phyloP scores from a whole-genome alignment of 352 stramenopile genomes.

The Pythium coloratum region DNA sequence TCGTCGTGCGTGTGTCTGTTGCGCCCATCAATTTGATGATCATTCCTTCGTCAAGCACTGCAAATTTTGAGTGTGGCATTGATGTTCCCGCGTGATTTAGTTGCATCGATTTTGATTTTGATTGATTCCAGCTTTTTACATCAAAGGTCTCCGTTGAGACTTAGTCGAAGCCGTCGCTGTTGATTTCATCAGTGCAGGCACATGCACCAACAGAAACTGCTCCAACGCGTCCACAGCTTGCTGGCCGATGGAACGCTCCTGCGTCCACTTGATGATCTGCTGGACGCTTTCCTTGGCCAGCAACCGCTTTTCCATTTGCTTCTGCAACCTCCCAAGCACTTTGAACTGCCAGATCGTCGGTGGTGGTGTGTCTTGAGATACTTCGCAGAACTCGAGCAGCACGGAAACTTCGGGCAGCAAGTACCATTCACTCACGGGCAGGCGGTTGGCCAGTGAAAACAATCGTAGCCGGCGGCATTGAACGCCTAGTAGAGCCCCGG shows the following conservation, averaged over 20 bases:
- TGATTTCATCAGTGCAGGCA: background rate
- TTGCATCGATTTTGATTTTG: background rate
- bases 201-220: constrained; percentile 39
- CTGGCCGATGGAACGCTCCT: constrained; percentile 41
- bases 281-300: constrained; percentile 62
- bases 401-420: constrained; percentile 33
- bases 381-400: constrained; percentile 53
- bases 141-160: background rate
- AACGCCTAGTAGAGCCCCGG: constrained; percentile 34
- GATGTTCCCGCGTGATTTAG: background rate
- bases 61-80: background rate
- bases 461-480: constrained; percentile 54
- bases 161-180: background rate
- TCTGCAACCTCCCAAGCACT: constrained; percentile 43
- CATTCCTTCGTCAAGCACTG: no score
- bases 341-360: constrained; percentile 52
- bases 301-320: constrained; percentile 47
- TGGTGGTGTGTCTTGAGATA: background rate
- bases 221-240: constrained; percentile 41
- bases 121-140: background rate
- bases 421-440: constrained; percentile 51
- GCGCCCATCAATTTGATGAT: no score
- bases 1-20: background rate
- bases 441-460: constrained; percentile 49
- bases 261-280: constrained; percentile 35